A percentile compares a stretch with the other conserved stretches of the same genome.
phyloP scores from a whole-genome alignment of 306 rosid species.

The Acacia acuminata region DNA sequence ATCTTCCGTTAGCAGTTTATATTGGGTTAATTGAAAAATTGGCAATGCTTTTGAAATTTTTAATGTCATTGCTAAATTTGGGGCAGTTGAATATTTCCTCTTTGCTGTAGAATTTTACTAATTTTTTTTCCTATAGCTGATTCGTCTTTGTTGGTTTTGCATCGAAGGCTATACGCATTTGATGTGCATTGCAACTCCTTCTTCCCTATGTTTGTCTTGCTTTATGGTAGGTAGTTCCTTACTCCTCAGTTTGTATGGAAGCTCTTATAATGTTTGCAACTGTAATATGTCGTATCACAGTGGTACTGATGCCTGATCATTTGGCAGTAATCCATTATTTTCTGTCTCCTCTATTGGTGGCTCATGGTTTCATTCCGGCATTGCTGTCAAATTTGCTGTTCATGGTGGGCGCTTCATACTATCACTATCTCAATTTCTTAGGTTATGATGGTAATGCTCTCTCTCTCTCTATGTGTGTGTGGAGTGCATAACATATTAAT shows the following conservation, averaged over 20 bases:
- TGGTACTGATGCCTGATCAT: constrained; percentile 45
- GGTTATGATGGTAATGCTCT: constrained; percentile 88
- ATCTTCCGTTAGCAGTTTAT: constrained; percentile 21
- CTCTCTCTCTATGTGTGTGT: neutral
- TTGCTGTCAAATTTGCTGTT: constrained; percentile 91
- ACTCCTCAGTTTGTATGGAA: constrained; percentile 20
- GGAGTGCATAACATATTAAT: neutral
- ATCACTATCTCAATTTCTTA: constrained; percentile 96
- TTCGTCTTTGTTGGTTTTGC: constrained; percentile 25
- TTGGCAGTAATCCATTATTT: constrained; percentile 95
- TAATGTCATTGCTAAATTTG: constrained; percentile 6
- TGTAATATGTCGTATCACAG: constrained; percentile 14
- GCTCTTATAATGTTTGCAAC: constrained; percentile 23
- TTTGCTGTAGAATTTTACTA: constrained; percentile 20
- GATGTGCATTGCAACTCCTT: constrained; percentile 99
- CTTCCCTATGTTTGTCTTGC: constrained; percentile 95
- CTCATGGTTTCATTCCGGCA: constrained; percentile 92
- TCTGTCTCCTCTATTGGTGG: constrained; percentile 88
- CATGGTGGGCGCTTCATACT: constrained; percentile 94
- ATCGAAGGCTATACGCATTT: constrained; percentile 92
- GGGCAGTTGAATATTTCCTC: neutral
- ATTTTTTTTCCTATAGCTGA: constrained; percentile 34
- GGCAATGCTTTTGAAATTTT: constrained; percentile 27
- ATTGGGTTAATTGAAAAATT: constrained; percentile 7
- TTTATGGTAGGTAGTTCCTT: constrained; percentile 86